phyloP scores from a whole-genome alignment of 2,329 filamentous ascomycete genomes.

The Lachnellula hyalina region DNA sequence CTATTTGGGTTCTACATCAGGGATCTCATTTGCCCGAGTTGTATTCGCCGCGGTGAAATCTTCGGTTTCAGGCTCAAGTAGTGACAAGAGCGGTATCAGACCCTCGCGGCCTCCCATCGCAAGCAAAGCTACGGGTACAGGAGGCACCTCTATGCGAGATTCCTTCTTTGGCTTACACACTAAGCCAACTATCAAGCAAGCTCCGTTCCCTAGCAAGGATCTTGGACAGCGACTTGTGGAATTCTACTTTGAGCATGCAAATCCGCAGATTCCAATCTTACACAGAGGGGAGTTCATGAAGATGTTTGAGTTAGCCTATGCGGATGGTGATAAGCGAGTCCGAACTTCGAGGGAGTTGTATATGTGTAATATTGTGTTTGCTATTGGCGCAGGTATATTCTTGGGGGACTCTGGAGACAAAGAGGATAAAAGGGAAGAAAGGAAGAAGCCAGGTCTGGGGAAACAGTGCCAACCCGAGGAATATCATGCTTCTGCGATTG shows the following conservation, averaged over 20 bases:
- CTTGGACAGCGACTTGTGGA: conserved; percentile 68
- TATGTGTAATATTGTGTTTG: conserved; percentile 93
- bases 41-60: conserved; percentile 90
- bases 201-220: conserved; percentile 73
- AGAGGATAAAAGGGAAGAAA: conserved; percentile 19
- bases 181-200: conserved; percentile 79
- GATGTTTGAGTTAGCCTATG: conserved; percentile 78
- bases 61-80: conserved; percentile 58
- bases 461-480: conserved; percentile 77
- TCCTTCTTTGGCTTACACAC: conserved; percentile 97
- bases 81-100: conserved; percentile 58
- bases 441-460: conserved; percentile 26
- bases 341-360: conserved; percentile 80
- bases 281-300: conserved; percentile 87
- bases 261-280: conserved; percentile 90
- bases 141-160: conserved; percentile 81
- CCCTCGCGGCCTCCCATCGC: conserved; percentile 51
- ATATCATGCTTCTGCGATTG: conserved; percentile 91
- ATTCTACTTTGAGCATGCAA: conserved; percentile 93
- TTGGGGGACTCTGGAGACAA: conserved; percentile 52
- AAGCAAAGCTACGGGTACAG: conserved; percentile 32
- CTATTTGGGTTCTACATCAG: conserved; percentile 78
- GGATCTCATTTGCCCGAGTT: conserved; percentile 89
- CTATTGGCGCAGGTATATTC: conserved; percentile 90
- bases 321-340: conserved; percentile 53